These are phyloP conservation scores for Rosa lucieae DNA, from an alignment of 306 rosid genomes.

Conservation along the genomic window DNA sequence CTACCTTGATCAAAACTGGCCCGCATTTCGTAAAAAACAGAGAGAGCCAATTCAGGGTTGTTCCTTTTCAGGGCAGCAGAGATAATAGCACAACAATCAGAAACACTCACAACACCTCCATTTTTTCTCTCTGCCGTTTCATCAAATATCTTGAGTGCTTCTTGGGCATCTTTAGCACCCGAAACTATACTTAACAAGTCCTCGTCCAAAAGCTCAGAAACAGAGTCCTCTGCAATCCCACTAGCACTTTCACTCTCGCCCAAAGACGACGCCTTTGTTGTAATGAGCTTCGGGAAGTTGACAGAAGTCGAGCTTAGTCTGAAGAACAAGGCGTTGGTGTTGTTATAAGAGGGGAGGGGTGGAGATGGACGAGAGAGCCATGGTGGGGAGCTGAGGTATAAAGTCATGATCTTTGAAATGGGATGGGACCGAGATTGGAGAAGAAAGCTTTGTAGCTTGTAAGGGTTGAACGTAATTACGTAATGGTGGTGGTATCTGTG, in stretches of 20 bases:
- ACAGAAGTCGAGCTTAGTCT: conserved; percentile 22
- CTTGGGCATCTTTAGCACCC: conserved; percentile 54
- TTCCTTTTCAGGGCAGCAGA: conserved; percentile 65
- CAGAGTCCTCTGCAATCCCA: conserved; percentile 42
- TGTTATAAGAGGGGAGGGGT: conserved; percentile 26
- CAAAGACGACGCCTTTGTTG: conserved; percentile 51
- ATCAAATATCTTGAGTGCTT: conserved; percentile 53
- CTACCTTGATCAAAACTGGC: conserved; percentile 66
- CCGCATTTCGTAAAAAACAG: conserved; percentile 84
- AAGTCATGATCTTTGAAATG: conserved; percentile 41
- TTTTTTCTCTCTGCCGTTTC: conserved; percentile 31
- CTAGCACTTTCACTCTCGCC: conserved; percentile 41
- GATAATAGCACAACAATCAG: conserved; percentile 60
- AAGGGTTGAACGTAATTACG: too few species aligned
- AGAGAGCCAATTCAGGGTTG: conserved; percentile 67
- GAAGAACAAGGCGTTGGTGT: conserved; percentile 19
- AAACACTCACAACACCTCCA: conserved; percentile 47
- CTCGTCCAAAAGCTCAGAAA: conserved; percentile 42
- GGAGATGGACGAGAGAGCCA: conserved; percentile 40
- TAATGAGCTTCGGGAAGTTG: conserved; percentile 24
- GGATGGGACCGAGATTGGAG: background rate
- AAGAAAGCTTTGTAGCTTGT: background rate
- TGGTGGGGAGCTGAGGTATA: conserved; percentile 45
- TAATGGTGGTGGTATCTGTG: background rate
- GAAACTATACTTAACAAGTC: conserved; percentile 42